phyloP scores from a whole-genome alignment of 1,284 basidiomycete genomes.

The Blastosporella zonata region DNA sequence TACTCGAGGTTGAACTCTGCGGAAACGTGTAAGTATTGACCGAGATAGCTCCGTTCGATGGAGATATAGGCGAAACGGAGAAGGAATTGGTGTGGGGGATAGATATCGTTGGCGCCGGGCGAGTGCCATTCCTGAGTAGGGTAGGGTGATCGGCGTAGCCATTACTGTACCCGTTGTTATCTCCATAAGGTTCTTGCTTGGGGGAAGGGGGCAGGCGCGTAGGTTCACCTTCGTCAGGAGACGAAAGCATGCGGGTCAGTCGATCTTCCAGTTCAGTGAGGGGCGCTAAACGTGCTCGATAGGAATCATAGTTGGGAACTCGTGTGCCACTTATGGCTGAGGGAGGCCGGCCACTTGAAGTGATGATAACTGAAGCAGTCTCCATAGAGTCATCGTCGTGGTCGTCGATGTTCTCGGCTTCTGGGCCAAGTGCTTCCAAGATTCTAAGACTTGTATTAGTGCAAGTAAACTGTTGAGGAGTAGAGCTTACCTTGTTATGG shows the following conservation, averaged over 20 bases:
- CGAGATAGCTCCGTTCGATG: conserved; percentile 19
- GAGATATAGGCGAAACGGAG: conserved; percentile 34
- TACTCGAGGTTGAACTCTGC: conserved; percentile 32
- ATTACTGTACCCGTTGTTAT: conserved; percentile 25
- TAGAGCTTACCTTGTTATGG: conserved; percentile 58
- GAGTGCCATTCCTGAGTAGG: conserved; percentile 19
- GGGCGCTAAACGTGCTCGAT: conserved; percentile 59
- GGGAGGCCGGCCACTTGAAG: conserved; percentile 42
- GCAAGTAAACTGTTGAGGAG: background rate
- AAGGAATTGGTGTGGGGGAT: conserved; percentile 41
- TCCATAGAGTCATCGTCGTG: conserved; percentile 50
- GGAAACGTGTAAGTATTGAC: conserved; percentile 20
- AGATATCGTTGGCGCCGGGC: conserved; percentile 46
- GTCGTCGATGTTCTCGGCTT: conserved; percentile 53
- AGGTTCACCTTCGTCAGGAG: conserved; percentile 59
- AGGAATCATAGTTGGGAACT: conserved; percentile 58
- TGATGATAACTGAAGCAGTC: conserved; percentile 47
- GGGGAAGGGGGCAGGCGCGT: conserved; percentile 38
- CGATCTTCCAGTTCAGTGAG: conserved; percentile 64
- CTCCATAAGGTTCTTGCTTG: conserved; percentile 32
- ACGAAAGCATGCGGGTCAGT: conserved; percentile 61
- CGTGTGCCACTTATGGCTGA: conserved; percentile 44
- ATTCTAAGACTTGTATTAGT: conserved; percentile 44
- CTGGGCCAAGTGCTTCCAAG: conserved; percentile 70
- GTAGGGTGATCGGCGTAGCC: conserved; percentile 19